Evolutionary conservation across 495 filamentous ascomycete species (phyloP).

Genomic region (Delitschia confertaspora): DNA sequence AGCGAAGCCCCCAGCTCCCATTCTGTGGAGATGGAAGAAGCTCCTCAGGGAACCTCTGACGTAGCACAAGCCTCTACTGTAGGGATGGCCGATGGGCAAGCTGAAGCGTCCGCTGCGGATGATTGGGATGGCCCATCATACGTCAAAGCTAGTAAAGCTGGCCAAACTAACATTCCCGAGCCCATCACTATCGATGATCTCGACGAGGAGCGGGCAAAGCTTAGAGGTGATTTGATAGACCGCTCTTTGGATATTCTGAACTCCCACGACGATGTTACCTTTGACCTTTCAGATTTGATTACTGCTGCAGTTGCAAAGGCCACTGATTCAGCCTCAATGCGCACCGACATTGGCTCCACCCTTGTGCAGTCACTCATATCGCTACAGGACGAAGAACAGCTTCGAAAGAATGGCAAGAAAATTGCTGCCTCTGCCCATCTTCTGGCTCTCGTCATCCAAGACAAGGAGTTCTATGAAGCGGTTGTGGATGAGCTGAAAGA

Average conservation of each 20-base stretch:
- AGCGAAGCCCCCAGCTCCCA: conserved; percentile 14
- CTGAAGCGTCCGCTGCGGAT: too few relatives aligned
- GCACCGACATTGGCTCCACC: conserved; percentile 69
- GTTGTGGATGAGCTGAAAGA: conserved; percentile 67
- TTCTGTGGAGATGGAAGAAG: conserved; percentile 25
- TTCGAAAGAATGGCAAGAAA: conserved; percentile 62
- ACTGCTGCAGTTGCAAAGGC: conserved; percentile 63
- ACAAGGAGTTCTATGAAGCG: conserved; percentile 68
- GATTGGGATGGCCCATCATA: conserved; percentile 11
- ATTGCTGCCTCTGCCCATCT: conserved; percentile 92
- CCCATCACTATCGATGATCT: conserved; percentile 69
- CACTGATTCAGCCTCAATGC: conserved; percentile 51
- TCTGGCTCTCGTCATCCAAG: conserved; percentile 76
- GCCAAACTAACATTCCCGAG: conserved; percentile 34
- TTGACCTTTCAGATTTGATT: conserved; percentile 84
- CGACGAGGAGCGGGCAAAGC: conserved; percentile 60
- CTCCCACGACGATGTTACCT: conserved; percentile 78
- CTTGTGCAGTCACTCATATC: conserved; percentile 84
- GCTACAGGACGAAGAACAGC: conserved; percentile 62
- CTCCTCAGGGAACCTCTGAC: too few relatives aligned
- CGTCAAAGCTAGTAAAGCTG: conserved; percentile 12
- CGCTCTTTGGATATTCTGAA: conserved; percentile 83
- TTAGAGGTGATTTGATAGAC: conserved; percentile 74
- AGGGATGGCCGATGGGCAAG: too few relatives aligned
- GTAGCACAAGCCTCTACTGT: too few relatives aligned